phyloP scores from a whole-genome alignment of 805 yeast genomes.

The Hemisphaericaspora nanyangensis region DNA sequence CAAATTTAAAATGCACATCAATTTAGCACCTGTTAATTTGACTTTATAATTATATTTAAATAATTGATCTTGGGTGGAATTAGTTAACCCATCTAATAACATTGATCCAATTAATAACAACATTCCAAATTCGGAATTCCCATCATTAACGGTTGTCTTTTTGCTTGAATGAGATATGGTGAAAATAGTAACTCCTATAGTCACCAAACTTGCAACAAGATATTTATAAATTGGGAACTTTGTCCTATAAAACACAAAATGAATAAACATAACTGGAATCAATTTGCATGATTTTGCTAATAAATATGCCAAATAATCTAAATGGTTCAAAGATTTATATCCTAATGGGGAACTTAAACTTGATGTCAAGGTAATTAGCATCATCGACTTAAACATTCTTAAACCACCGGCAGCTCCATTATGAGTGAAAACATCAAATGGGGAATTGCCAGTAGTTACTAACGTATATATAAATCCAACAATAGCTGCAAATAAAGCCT shows the following conservation, averaged over 20 bases:
- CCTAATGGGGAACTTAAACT: constrained; percentile 83
- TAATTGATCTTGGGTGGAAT: constrained; percentile 87
- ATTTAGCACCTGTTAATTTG: constrained; percentile 75
- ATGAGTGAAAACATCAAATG: constrained; percentile 28
- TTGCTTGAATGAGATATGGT: constrained; percentile 48
- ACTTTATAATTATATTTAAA: constrained; percentile 37
- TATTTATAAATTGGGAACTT: constrained; percentile 74
- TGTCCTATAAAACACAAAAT: constrained; percentile 63
- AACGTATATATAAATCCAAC: constrained; percentile 62
- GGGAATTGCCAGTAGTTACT: constrained; percentile 23
- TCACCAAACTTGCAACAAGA: constrained; percentile 71
- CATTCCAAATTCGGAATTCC: constrained; percentile 53
- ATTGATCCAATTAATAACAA: constrained; percentile 56
- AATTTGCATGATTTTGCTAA: constrained; percentile 91
- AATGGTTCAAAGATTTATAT: constrained; percentile 70
- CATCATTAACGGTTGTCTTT: constrained; percentile 33
- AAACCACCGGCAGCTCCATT: constrained; percentile 17
- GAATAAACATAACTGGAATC: constrained; percentile 91
- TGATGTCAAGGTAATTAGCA: constrained; percentile 66
- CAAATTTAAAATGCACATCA: constrained; percentile 69
- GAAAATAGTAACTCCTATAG: constrained; percentile 78
- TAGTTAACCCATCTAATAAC: constrained; percentile 85
- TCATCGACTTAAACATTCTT: constrained; percentile 31
- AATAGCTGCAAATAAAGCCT: constrained; percentile 66
- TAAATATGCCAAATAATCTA: constrained; percentile 79